Base-by-base conservation (phyloP, 495 filamentous ascomycete species). In the Elasticomyces elasticus region DNA sequence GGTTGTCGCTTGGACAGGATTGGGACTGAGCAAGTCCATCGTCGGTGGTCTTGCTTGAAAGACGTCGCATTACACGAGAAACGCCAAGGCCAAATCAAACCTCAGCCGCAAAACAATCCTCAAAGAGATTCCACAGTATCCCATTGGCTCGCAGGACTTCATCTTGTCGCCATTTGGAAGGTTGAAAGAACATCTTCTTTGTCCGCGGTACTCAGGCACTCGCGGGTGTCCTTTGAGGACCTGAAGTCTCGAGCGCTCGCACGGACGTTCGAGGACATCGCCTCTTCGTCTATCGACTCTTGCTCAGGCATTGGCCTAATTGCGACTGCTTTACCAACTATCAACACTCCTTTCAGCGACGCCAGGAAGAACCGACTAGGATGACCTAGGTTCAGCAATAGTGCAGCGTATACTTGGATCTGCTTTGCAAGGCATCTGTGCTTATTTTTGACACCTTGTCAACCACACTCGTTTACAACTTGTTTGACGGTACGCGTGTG, bases 311-410 rank as follows among this genome's bases (percentile, higher is more conserved):
- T 15, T 25, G 11, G 45, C 45, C 45, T 49, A 30, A 5, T 20
- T 15, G n/a, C 45, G 28, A 49, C 23, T 27, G 45, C 45, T 23
- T 27, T 49, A 51, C 56, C 56, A 60, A 60, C 56, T 60, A 60
- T 40, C 22, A 30, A 60, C 56, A 47, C 37, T 60, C 51, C 11
- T 54, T 60, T 43, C 5, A 30, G 28, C 13, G 25, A 51, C 25
- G 9, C 11, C 44, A 40, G 25, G 44, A 24, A 27, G 44, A 48
- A n/a, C 23, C 37, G 50, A 43, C 45, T 35, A 51, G 33, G 44
- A 55, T 55, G 56, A 40, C 52, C 12, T 60, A 54, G 52, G 20
- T 24, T 30, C 15, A n/a, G 22, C 27, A 19, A 33, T 40, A 20
- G 53, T 43, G 31, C 22, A 40, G n/a, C 10, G 17, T 23, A 48